phyloP scores from a whole-genome alignment of 1,139 yeast species.

The Saccharomycopsis crataegensis region DNA sequence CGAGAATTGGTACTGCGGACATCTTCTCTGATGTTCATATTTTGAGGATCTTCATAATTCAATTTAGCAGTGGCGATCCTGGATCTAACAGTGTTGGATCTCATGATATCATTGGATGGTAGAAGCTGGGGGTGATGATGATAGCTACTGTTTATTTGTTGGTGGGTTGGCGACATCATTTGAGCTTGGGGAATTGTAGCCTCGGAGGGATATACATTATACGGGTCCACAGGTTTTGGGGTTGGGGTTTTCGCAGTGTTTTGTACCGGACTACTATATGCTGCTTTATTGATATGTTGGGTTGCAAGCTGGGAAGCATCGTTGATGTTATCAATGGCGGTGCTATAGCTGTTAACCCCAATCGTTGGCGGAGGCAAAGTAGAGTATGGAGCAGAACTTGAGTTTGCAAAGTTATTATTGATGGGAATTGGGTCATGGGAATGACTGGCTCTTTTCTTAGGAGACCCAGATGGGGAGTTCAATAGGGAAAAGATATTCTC shows the following conservation, averaged over 20 bases:
- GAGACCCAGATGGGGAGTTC: slow-evolving; percentile 6
- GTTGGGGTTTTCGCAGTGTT: neutral
- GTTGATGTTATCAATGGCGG: neutral
- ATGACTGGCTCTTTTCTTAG: neutral
- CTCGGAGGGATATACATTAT: slow-evolving; percentile 4
- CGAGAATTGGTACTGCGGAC: slow-evolving; percentile 9
- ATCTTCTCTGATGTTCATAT: neutral
- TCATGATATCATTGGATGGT: neutral
- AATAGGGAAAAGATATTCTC: slow-evolving; percentile 4
- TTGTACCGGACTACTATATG: too few relatives aligned
- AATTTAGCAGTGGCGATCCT: neutral
- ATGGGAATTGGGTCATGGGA: neutral
- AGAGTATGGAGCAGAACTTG: slow-evolving; percentile 1
- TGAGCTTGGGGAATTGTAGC: too few relatives aligned
- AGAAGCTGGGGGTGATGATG: neutral
- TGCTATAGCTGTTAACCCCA: too few relatives aligned
- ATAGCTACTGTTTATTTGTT: neutral
- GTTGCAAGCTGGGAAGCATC: neutral
- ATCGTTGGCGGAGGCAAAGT: neutral
- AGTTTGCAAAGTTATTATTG: neutral
- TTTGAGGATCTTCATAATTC: neutral
- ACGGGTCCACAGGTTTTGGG: slow-evolving; percentile 1
- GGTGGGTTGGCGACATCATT: neutral
- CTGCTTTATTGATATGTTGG: neutral
- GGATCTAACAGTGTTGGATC: neutral